These are phyloP conservation scores for Herpetomonas samuelpessoai DNA, from an alignment of 208 protist genomes.

Conservation along the genomic window DNA sequence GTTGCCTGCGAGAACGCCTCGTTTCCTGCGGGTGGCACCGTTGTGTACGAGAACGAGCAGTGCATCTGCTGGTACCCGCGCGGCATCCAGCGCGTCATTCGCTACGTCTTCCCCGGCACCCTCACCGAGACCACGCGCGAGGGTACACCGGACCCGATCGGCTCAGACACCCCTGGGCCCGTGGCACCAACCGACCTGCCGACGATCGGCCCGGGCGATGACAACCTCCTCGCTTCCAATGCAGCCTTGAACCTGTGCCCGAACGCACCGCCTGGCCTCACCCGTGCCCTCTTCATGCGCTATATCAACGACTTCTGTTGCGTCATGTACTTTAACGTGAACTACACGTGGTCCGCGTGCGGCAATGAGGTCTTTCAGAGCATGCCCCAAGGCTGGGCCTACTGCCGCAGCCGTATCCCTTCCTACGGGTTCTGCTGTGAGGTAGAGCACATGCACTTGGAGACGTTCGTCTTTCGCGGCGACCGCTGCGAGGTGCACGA, in stretches of 20 bases:
- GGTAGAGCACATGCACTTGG: background rate
- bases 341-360: background rate
- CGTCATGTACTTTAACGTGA: background rate
- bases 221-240: background rate
- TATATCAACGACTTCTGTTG: background rate
- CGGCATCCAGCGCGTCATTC: background rate
- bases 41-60: background rate
- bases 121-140: background rate
- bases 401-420: background rate
- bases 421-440: background rate
- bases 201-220: background rate
- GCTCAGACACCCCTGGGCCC: background rate
- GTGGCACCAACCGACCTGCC: background rate
- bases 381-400: background rate
- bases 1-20: background rate
- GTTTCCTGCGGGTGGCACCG: background rate
- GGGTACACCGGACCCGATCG: background rate
- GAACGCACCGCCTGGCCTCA: background rate
- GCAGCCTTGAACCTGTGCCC: background rate
- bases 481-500: background rate
- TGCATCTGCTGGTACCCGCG: background rate
- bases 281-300: background rate
- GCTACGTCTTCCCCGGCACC: background rate
- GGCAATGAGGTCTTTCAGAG: background rate
- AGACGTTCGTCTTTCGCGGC: background rate